Evolutionary conservation across 73 alveolate species (phyloP), one percentile per base, ranked within the genome.

Genomic region (Paraurostyla sp.): DNA sequence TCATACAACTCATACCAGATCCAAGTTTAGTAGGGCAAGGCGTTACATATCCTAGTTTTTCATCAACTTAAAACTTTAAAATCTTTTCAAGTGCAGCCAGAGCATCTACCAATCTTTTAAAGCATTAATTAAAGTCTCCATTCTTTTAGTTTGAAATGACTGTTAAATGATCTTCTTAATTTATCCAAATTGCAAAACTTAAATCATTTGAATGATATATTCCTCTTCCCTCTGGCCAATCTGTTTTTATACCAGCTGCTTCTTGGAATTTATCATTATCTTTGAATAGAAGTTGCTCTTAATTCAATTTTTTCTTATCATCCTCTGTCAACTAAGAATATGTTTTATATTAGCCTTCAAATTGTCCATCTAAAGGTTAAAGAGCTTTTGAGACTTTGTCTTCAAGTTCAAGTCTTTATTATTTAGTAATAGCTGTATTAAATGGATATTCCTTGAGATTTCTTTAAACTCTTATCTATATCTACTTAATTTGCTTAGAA

Each of bases 381-480:
- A 87, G 59, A 0, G 94, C 88, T 22, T 51, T 43, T 0, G 83
- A 41, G 7, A 69, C 90, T 46, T 45, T 52, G 56, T 49, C 25
- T 1, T 87, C 91, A 48, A 54, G 40, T 15, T 78, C 86, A 45
- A 27, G 20, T 52, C 85, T 76, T 71, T 42, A 40, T 49, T 80
- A 87, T 20, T 57, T 80, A 18, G 83, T 46, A 42, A 76, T 78
- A 48, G 59, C 62, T 3, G 86, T 56, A 20, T 85, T 89, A 3
- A 63, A 62, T 0, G 92, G 92, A 25, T 68, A 68, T 30, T 83
- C 85, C 20, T 57, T 68, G 33, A 84, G 57, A 51, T 83, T 90
- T 50, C 93, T 85, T 0, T 87, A 87, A 35, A 83, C 85, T 90
- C 89, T 83, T 40, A 90, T 80, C 42, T 90, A 73, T 30, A 85